phyloP scores from a whole-genome alignment of 2,329 filamentous ascomycete species.

The Lasiodiplodia citricola region DNA sequence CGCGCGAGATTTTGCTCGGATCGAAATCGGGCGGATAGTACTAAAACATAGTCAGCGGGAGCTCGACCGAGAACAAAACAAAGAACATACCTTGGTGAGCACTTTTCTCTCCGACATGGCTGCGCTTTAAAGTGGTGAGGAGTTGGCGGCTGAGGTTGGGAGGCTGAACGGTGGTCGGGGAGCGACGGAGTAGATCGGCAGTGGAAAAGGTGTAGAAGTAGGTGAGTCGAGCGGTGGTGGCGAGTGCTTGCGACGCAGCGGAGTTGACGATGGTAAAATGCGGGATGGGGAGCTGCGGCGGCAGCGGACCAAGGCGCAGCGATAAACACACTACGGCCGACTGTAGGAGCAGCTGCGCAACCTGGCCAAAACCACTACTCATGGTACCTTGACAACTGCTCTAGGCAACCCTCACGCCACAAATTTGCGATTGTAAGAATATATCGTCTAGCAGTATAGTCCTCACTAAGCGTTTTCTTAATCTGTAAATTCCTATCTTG shows the following conservation, averaged over 20 bases:
- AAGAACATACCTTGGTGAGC: background rate
- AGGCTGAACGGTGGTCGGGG: background rate
- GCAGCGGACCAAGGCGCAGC: too few species aligned
- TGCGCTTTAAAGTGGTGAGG: slow-evolving; percentile 5
- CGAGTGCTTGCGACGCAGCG: background rate
- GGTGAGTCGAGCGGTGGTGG: background rate
- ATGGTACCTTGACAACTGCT: too few species aligned
- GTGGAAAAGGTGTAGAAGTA: background rate
- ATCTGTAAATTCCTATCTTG: too few species aligned
- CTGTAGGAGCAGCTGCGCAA: too few species aligned
- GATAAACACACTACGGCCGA: too few species aligned
- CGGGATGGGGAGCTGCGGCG: background rate
- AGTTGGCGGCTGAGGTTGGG: background rate
- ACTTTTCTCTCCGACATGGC: slow-evolving; percentile 26
- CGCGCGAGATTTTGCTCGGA: slow-evolving; percentile 75
- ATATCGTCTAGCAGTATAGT: too few species aligned
- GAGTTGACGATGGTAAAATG: background rate
- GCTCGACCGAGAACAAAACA: background rate
- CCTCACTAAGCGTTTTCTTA: too few species aligned
- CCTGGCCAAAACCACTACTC: too few species aligned
- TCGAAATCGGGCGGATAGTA: slow-evolving; percentile 84
- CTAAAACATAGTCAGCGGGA: slow-evolving; percentile 42
- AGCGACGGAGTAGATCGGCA: background rate
- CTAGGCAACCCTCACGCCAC: too few species aligned
- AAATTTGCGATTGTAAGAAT: too few species aligned